A percentile compares a stretch with the other conserved stretches of the same genome.
These are phyloP conservation scores for Boletus mariae DNA, from an alignment of 1,284 basidiomycete genomes.

Conservation along the genomic window DNA sequence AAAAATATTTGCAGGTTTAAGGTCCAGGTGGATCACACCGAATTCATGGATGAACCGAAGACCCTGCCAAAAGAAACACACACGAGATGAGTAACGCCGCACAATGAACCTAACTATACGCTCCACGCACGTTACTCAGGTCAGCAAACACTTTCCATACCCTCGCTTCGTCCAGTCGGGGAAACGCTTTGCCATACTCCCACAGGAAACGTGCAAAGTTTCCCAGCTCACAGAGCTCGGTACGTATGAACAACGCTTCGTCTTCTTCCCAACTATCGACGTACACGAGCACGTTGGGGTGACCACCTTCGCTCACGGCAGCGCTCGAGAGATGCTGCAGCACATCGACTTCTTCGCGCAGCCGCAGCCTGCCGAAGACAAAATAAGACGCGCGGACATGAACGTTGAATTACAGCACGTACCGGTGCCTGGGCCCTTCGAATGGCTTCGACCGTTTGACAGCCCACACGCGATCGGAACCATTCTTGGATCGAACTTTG, in stretches of 20 bases:
- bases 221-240: constrained; percentile 92
- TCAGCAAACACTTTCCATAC: constrained; percentile 98
- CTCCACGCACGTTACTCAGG: constrained; percentile 72
- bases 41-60: constrained; percentile 86
- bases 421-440: constrained; percentile 89
- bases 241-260: constrained; percentile 87
- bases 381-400: constrained; percentile 13
- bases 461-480: constrained; percentile 65
- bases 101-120: constrained; percentile 5
- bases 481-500: constrained; percentile 77
- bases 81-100: constrained; percentile 14
- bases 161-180: constrained; percentile 85
- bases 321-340: constrained; percentile 71
- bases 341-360: constrained; percentile 95
- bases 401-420: constrained; percentile 8
- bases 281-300: constrained; percentile 86
- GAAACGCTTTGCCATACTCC: constrained; percentile 85
- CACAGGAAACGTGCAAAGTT: constrained; percentile 91
- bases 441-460: constrained; percentile 96
- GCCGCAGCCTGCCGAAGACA: constrained; percentile 58
- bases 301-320: constrained; percentile 37
- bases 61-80: constrained; percentile 49
- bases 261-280: constrained; percentile 97
- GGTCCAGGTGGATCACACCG: constrained; percentile 92
- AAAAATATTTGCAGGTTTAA: constrained; percentile 98